Evolutionary conservation across 2,329 filamentous ascomycete genomes (phyloP).

Genomic region (Scedosporium boydii): DNA sequence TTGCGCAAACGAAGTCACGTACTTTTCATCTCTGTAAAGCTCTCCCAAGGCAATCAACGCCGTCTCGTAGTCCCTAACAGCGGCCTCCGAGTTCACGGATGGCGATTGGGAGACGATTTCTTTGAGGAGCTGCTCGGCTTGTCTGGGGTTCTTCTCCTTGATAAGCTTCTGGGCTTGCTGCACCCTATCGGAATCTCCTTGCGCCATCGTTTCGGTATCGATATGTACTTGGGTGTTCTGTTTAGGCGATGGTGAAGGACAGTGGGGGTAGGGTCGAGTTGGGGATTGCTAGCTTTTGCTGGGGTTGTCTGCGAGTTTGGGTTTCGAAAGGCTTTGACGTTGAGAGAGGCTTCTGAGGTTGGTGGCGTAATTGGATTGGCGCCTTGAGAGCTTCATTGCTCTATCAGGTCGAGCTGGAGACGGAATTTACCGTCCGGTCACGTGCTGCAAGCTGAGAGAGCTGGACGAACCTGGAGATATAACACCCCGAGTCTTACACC

Average conservation of each 20-base stretch:
- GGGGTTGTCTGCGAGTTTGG: not conserved
- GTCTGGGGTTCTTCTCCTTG: constrained; percentile 62
- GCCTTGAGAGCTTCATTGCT: constrained; percentile 1
- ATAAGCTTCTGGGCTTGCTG: constrained; percentile 79
- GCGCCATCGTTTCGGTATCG: constrained; percentile 34
- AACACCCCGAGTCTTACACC: too few species aligned
- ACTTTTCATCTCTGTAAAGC: constrained; percentile 85
- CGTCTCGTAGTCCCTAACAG: constrained; percentile 83
- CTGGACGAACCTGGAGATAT: too few species aligned
- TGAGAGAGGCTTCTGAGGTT: too few species aligned
- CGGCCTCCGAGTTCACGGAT: constrained; percentile 71
- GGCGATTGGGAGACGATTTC: constrained; percentile 80
- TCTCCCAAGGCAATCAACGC: constrained; percentile 83
- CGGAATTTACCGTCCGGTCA: not conserved
- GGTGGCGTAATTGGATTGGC: not conserved
- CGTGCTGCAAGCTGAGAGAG: not conserved
- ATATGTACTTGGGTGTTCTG: not conserved
- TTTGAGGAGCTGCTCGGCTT: constrained; percentile 83
- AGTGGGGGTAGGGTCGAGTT: not conserved
- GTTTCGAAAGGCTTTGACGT: not conserved
- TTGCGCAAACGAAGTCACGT: constrained; percentile 23
- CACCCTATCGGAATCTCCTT: constrained; percentile 56
- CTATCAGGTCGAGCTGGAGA: not conserved
- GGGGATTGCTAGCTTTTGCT: not conserved
- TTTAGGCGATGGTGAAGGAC: not conserved